These are phyloP conservation scores for Tagetes erecta DNA, from an alignment of 129 eudicot genomes.

Conservation along the genomic window DNA sequence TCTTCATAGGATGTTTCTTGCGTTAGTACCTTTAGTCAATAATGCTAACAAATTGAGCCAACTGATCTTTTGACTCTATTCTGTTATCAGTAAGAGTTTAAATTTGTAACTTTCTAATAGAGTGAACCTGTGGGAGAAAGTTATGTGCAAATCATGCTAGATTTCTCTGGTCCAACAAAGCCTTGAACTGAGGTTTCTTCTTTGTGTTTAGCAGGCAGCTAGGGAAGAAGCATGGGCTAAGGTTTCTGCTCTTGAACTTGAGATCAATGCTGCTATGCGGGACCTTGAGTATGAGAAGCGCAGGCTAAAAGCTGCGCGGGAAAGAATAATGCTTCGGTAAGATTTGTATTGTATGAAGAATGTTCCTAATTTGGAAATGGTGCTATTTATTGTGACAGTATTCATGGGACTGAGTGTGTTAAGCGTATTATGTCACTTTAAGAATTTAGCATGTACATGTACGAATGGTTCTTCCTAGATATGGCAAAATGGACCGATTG, in stretches of 20 bases:
- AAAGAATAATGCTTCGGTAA: constrained; percentile 97
- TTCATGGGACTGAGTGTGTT: constrained; percentile 2
- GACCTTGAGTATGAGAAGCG: constrained; percentile 90
- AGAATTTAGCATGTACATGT: background rate
- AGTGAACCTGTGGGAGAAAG: background rate
- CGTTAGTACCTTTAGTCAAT: background rate
- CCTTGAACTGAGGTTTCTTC: constrained; percentile 43
- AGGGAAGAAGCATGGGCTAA: constrained; percentile 99
- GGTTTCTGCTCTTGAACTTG: constrained; percentile 95
- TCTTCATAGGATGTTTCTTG: constrained; percentile 8
- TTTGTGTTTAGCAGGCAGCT: constrained; percentile 97
- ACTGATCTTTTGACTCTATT: background rate
- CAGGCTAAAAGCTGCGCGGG: constrained; percentile 79
- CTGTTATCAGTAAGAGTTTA: background rate
- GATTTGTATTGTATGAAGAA: background rate
- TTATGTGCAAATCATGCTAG: constrained; percentile 6
- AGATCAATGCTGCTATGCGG: constrained; percentile 85
- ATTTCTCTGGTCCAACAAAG: constrained; percentile 1
- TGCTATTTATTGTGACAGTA: background rate
- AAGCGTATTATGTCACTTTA: background rate
- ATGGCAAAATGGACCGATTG: constrained; percentile 12
- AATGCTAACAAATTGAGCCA: background rate
- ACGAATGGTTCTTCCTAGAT: constrained; percentile 1
- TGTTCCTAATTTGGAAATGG: background rate
- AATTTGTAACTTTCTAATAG: background rate